A percentile compares a stretch with the other conserved stretches of the same genome.
These are phyloP conservation scores for Lasiosphaeria ovina DNA, from an alignment of 495 filamentous ascomycete species.

Conservation along the genomic window DNA sequence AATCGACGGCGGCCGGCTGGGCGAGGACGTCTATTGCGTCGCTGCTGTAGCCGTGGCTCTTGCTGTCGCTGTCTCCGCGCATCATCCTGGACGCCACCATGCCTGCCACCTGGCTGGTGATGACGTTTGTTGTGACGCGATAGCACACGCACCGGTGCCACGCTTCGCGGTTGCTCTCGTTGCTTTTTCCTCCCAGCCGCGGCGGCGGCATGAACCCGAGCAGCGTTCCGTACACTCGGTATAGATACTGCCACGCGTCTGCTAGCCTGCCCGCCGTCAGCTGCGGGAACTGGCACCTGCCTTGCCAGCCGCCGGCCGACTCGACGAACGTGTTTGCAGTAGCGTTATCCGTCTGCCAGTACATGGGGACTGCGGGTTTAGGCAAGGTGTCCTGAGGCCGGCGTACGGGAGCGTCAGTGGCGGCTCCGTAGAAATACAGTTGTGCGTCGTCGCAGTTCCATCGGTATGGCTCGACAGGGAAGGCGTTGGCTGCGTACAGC, in stretches of 20 bases:
- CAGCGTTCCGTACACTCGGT: conserved; percentile 59
- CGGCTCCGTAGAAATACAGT: conserved; percentile 57
- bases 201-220: conserved; percentile 55
- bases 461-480: conserved; percentile 60
- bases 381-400: conserved; percentile 30
- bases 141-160: conserved; percentile 47
- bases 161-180: conserved; percentile 15
- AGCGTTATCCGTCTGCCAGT: conserved; percentile 58
- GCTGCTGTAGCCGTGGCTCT: too few relatives aligned
- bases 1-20: conserved; percentile 54
- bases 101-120: conserved; percentile 68
- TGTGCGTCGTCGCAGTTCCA: conserved; percentile 63
- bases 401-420: too few relatives aligned
- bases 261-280: conserved; percentile 62
- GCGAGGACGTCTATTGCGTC: conserved; percentile 52
- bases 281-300: conserved; percentile 70
- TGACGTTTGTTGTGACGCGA: conserved; percentile 67
- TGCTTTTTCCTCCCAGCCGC: too few relatives aligned
- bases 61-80: conserved; percentile 26
- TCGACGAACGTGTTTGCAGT: conserved; percentile 56
- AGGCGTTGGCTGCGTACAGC: conserved; percentile 65
- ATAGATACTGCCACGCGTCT: conserved; percentile 65
- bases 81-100: conserved; percentile 64
- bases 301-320: conserved; percentile 50
- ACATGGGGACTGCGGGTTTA: conserved; percentile 42